Evolutionary conservation across 495 filamentous ascomycete species (phyloP).

Genomic region (Annulohypoxylon nitens): DNA sequence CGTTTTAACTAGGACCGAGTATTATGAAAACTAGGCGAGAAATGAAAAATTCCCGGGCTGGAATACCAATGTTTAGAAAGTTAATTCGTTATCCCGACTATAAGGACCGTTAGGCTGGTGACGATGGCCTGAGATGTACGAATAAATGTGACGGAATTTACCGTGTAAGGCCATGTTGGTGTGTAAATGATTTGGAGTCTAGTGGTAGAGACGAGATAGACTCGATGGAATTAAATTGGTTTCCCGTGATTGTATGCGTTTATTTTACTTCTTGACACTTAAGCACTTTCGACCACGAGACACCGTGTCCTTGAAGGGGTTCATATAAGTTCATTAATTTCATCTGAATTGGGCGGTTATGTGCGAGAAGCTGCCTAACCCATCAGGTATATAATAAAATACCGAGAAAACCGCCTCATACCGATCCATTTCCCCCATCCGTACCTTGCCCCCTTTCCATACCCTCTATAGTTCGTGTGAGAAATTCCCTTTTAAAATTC

Average conservation of each 20-base stretch:
- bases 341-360: conserved; percentile 8
- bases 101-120: conserved; percentile 4
- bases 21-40: background rate
- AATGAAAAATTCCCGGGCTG: conserved; percentile 6
- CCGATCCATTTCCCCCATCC: conserved; percentile 7
- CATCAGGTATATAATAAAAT: background rate
- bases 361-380: background rate
- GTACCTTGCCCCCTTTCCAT: background rate
- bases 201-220: conserved; percentile 9
- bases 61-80: conserved; percentile 6
- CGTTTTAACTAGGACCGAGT: background rate
- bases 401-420: background rate
- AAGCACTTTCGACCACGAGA: background rate
- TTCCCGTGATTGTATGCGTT: background rate
- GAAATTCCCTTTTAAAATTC: conserved; percentile 14
- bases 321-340: conserved; percentile 8
- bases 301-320: background rate
- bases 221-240: background rate
- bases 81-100: conserved; percentile 3
- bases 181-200: conserved; percentile 7
- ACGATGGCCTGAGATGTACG: conserved; percentile 23
- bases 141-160: conserved; percentile 19
- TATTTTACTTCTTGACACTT: background rate
- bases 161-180: conserved; percentile 4
- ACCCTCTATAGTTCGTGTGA: conserved; percentile 5